Conservation (phyloP, 441 rosid genomes). For the Adansonia madagascariensis region DNA sequence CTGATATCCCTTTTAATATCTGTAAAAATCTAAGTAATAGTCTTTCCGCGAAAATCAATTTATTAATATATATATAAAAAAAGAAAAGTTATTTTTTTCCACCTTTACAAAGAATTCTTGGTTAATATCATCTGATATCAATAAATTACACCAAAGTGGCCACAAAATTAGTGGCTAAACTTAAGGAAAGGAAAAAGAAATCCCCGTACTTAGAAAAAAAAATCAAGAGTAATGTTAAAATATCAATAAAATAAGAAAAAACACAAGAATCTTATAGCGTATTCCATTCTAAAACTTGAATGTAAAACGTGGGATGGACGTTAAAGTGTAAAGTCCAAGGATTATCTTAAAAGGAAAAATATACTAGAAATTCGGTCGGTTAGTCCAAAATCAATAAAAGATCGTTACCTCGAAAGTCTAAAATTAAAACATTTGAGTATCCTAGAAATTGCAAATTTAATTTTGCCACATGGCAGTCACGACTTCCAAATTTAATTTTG, state of each 20-base stretch:
- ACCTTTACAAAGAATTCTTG: background rate
- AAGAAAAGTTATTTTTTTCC: background rate
- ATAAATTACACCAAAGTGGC: background rate
- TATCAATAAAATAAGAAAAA: background rate
- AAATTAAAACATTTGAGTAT: no score
- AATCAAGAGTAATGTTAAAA: background rate
- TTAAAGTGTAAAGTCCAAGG: background rate
- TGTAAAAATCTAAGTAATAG: no score
- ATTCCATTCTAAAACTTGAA: background rate
- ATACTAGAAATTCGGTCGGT: slow-evolving; percentile 9
- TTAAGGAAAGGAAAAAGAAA: background rate
- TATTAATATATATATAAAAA: no score
- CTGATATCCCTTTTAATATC: no score
- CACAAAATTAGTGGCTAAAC: background rate
- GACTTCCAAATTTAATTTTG: background rate
- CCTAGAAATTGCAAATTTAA: background rate
- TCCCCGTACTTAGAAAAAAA: background rate
- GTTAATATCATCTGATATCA: background rate
- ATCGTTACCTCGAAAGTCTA: background rate
- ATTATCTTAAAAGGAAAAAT: background rate
- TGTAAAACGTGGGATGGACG: background rate
- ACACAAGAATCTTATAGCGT: background rate
- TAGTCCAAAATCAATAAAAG: background rate
- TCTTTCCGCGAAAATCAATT: no score
- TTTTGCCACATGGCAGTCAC: slow-evolving; percentile 22